Evolutionary conservation across 768 basidiomycete genomes (phyloP).

Genomic region (Neoboletus magnificus): DNA sequence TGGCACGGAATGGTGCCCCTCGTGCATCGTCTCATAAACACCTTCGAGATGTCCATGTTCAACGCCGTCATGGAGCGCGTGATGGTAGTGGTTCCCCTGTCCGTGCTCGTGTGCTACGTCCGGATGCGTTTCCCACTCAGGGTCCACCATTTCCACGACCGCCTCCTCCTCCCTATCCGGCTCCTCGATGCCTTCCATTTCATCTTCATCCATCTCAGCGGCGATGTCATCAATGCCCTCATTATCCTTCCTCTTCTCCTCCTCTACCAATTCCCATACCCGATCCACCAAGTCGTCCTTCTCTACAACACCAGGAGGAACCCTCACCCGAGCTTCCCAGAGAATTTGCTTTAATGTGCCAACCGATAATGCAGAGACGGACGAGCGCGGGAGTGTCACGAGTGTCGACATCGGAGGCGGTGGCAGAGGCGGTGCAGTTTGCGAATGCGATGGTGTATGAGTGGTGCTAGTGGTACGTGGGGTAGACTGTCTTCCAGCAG

Average conservation of each 20-base stretch:
- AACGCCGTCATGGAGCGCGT: not conserved
- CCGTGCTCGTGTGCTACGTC: conserved; percentile 1
- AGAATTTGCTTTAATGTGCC: conserved; percentile 74
- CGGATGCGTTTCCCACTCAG: conserved; percentile 10
- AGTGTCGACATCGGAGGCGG: conserved; percentile 63
- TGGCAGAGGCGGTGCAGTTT: conserved; percentile 35
- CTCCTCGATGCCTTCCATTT: conserved; percentile 27
- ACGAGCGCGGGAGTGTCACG: conserved; percentile 54
- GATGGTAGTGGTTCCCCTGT: not conserved
- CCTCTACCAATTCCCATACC: conserved; percentile 58
- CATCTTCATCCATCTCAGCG: conserved; percentile 26
- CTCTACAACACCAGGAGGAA: conserved; percentile 59
- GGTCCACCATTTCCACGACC: conserved; percentile 15
- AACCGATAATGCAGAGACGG: conserved; percentile 62
- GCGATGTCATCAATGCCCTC: conserved; percentile 32
- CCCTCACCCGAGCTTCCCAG: conserved; percentile 74
- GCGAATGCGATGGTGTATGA: conserved; percentile 13
- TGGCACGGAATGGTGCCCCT: conserved; percentile 1
- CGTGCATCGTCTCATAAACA: conserved; percentile 3
- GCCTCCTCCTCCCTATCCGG: conserved; percentile 17
- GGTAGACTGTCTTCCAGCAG: conserved; percentile 11
- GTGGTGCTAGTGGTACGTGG: conserved; percentile 6
- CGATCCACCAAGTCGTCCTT: conserved; percentile 80
- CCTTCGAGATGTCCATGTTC: not conserved
- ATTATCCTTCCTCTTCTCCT: conserved; percentile 54